These are phyloP conservation scores for Bryum argenteum DNA, from an alignment of 225 moss, liverwort and hornwort genomes.

Conservation along the genomic window DNA sequence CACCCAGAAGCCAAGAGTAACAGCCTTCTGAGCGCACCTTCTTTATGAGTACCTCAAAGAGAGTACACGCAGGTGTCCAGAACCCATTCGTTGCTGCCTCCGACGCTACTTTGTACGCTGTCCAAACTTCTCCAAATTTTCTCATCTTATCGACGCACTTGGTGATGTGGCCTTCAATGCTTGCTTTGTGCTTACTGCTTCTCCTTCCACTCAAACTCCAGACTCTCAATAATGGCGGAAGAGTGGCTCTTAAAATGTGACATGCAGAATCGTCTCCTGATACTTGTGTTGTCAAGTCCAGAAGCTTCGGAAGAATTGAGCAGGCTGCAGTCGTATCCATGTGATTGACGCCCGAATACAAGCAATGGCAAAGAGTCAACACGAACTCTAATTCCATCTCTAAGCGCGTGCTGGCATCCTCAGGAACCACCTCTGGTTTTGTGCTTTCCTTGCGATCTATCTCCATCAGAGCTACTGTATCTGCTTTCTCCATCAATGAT, in stretches of 20 bases:
- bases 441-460: conserved; percentile 36
- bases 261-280: conserved; percentile 40
- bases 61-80: conserved; percentile 45
- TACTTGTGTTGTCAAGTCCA: conserved; percentile 43
- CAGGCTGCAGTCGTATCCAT: conserved; percentile 33
- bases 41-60: conserved; percentile 47
- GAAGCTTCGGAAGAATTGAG: conserved; percentile 42
- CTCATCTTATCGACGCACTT: conserved; percentile 50
- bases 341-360: conserved; percentile 40
- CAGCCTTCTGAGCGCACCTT: conserved; percentile 67
- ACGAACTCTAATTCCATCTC: conserved; percentile 48
- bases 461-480: conserved; percentile 45
- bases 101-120: conserved; percentile 51
- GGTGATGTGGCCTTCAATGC: conserved; percentile 39
- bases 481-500: conserved; percentile 33
- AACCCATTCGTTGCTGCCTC: conserved; percentile 49
- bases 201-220: conserved; percentile 42
- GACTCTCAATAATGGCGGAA: conserved; percentile 48
- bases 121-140: conserved; percentile 54
- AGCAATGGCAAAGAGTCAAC: conserved; percentile 53
- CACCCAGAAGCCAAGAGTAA: conserved; percentile 56
- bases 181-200: conserved; percentile 21
- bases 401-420: conserved; percentile 26
- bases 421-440: conserved; percentile 27
- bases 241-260: conserved; percentile 47